Conservation (phyloP, 306 rosid species). For the Datisca glomerata region DNA sequence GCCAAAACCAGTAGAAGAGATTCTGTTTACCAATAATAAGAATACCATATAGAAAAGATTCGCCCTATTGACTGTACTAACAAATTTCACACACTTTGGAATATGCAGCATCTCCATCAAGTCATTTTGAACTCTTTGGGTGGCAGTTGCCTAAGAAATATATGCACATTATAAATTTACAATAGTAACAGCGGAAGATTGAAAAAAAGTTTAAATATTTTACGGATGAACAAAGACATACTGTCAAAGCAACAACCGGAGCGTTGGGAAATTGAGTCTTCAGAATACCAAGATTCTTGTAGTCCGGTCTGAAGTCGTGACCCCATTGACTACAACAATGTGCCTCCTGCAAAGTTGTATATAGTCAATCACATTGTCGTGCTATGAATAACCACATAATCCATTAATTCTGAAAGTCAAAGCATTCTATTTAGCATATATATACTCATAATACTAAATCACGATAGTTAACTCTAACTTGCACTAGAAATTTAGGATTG, state of each 20-base stretch:
- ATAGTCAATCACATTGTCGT: too few relatives aligned
- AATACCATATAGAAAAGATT: conserved; percentile 79
- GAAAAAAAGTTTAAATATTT: not conserved
- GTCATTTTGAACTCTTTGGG: conserved; percentile 88
- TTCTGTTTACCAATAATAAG: not conserved
- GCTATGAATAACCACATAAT: too few relatives aligned
- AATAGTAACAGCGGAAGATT: not conserved
- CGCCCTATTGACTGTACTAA: conserved; percentile 92
- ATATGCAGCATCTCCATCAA: conserved; percentile 87
- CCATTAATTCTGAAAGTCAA: too few relatives aligned
- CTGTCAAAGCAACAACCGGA: conserved; percentile 86
- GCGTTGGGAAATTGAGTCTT: conserved; percentile 89
- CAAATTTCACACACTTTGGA: conserved; percentile 77
- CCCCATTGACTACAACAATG: conserved; percentile 99
- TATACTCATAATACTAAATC: too few relatives aligned
- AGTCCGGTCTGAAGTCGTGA: conserved; percentile 96
- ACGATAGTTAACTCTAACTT: too few relatives aligned
- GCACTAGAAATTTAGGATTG: too few relatives aligned
- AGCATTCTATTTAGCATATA: too few relatives aligned
- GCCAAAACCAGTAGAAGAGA: conserved; percentile 9
- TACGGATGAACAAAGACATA: conserved; percentile 23
- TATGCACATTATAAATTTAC: conserved; percentile 5
- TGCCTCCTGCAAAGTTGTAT: conserved; percentile 97
- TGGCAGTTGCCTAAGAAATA: conserved; percentile 80
- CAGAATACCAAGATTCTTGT: conserved; percentile 88